Percentiles rank a stretch among this genome's conserved stretches.
phyloP scores from a whole-genome alignment of 2,329 filamentous ascomycete genomes.

The Colletotrichum chlorophyti region DNA sequence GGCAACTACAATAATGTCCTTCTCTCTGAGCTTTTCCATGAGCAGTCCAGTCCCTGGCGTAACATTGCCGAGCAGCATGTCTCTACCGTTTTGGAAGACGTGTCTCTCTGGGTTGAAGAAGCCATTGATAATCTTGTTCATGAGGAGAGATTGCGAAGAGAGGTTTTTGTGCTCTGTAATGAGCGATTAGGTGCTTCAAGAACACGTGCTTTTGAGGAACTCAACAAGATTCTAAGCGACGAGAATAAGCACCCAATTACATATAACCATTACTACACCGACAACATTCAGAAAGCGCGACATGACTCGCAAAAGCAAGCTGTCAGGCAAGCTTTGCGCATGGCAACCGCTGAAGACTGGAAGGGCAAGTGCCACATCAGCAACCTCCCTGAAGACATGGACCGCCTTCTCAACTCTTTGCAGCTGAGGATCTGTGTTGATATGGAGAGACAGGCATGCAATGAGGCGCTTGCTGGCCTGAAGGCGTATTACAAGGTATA shows the following conservation, averaged over 20 bases:
- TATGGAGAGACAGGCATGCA: constrained; percentile 31
- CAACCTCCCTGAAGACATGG: not conserved
- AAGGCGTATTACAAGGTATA: constrained; percentile 34
- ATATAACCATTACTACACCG: constrained; percentile 56
- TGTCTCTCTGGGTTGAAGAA: not conserved
- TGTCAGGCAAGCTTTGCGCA: not conserved
- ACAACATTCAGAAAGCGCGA: constrained; percentile 42
- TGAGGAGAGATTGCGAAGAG: constrained; percentile 2
- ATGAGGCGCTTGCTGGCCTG: constrained; percentile 29
- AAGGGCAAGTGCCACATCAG: not conserved
- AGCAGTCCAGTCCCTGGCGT: constrained; percentile 63
- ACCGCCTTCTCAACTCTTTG: not conserved
- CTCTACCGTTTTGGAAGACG: not conserved
- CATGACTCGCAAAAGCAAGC: not conserved
- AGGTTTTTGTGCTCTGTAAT: not conserved
- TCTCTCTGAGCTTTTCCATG: constrained; percentile 63
- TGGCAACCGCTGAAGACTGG: not conserved
- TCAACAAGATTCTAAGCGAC: not conserved
- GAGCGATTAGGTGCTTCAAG: not conserved
- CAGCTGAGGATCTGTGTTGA: not conserved
- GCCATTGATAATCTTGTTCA: not conserved
- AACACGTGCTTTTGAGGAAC: not conserved
- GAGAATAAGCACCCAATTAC: constrained; percentile 55
- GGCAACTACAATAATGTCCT: constrained; percentile 67
- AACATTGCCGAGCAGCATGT: not conserved